phyloP scores from a whole-genome alignment of 306 rosid species.

The Urtica urens region DNA sequence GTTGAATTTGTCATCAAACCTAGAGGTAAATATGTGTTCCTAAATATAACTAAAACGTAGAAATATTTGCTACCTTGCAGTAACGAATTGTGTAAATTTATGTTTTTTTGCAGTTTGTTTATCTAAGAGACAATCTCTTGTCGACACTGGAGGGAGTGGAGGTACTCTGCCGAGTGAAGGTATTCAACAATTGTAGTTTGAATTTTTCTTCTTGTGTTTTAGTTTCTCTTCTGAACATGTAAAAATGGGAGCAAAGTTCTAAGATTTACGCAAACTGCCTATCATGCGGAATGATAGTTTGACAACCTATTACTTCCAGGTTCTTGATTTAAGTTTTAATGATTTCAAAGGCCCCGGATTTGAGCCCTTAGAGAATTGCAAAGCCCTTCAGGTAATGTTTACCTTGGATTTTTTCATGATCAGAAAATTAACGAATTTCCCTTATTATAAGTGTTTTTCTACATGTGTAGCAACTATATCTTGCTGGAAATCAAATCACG shows the following conservation, averaged over 20 bases:
- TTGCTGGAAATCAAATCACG: slow-evolving; percentile 98
- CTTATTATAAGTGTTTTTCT: slow-evolving; percentile 1
- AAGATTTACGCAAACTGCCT: too few relatives aligned
- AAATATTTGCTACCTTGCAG: not conserved
- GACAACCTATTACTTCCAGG: slow-evolving; percentile 38
- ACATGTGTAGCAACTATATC: slow-evolving; percentile 76
- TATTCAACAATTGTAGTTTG: slow-evolving; percentile 11
- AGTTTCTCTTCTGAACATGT: not conserved
- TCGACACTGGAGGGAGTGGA: slow-evolving; percentile 93
- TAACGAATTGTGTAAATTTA: not conserved
- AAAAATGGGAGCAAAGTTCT: too few relatives aligned
- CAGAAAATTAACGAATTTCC: not conserved
- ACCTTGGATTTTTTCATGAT: slow-evolving; percentile 11
- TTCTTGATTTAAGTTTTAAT: slow-evolving; percentile 97
- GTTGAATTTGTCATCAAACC: slow-evolving; percentile 79
- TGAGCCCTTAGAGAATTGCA: slow-evolving; percentile 94
- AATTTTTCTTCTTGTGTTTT: not conserved
- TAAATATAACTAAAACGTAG: not conserved
- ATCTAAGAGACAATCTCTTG: slow-evolving; percentile 91
- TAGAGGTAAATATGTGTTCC: slow-evolving; percentile 52
- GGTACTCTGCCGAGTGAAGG: slow-evolving; percentile 88
- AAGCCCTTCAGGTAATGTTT: slow-evolving; percentile 67
- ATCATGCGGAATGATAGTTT: slow-evolving; percentile 11
- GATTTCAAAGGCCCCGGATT: slow-evolving; percentile 97
- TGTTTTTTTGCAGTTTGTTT: slow-evolving; percentile 69